A percentile compares a stretch with the other conserved stretches of the same genome.
phyloP scores from a whole-genome alignment of 371 early-diverging fungal species.

The Mucor indicus region DNA sequence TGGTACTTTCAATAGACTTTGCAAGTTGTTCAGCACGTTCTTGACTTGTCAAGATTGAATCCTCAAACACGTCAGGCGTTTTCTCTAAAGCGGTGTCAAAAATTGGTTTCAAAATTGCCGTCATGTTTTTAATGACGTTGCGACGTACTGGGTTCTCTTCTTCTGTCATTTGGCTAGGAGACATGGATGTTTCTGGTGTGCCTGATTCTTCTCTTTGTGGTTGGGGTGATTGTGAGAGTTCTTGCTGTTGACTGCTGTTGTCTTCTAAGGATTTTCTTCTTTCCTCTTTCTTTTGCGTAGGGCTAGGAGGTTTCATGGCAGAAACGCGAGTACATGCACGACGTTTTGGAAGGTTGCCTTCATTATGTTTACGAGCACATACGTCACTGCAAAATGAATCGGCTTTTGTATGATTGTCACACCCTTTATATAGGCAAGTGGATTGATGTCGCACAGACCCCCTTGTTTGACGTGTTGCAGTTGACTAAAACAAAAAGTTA shows the following conservation, averaged over 20 bases:
- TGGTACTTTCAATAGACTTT: conserved; percentile 30
- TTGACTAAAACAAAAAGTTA: not conserved
- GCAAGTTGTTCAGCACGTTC: conserved; percentile 21
- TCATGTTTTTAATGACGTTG: conserved; percentile 55
- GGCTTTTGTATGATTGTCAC: conserved; percentile 32
- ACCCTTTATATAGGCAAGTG: conserved; percentile 31
- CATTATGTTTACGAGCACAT: conserved; percentile 27
- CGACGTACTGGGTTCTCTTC: conserved; percentile 55
- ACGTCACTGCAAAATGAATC: conserved; percentile 49
- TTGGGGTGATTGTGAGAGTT: not conserved
- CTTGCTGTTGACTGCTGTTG: not conserved
- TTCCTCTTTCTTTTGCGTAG: not conserved
- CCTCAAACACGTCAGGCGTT: conserved; percentile 24
- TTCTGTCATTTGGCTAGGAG: conserved; percentile 28
- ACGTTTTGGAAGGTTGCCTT: not conserved
- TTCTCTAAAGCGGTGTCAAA: conserved; percentile 24
- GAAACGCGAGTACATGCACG: not conserved
- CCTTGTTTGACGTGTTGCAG: conserved; percentile 19
- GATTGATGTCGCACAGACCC: conserved; percentile 4
- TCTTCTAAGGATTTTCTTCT: not conserved
- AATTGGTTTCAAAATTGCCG: conserved; percentile 30
- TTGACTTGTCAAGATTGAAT: conserved; percentile 1
- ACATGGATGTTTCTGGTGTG: conserved; percentile 12
- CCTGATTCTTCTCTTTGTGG: conserved; percentile 11
- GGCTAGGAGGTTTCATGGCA: not conserved